Conservation (phyloP, 495 filamentous ascomycete genomes). For the Penicillium nucicola region DNA sequence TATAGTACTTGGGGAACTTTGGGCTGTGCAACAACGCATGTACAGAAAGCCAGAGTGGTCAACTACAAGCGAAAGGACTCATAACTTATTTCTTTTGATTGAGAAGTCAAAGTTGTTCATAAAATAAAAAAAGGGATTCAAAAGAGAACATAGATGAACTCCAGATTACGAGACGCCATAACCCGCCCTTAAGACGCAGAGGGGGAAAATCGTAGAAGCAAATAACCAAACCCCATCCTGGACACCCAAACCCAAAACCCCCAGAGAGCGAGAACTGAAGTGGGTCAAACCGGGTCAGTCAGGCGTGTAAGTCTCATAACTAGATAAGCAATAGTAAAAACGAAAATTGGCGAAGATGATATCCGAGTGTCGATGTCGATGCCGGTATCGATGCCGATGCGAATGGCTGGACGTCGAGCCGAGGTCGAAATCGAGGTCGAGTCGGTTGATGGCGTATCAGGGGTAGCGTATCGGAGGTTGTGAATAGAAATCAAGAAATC, state of each 20-base stretch:
- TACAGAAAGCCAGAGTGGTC: too few species aligned
- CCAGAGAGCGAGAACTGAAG: slow-evolving; percentile 10
- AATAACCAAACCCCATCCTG: slow-evolving; percentile 10
- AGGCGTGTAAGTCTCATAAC: slow-evolving; percentile 13
- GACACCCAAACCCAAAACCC: not conserved
- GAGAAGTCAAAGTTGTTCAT: too few species aligned
- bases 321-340: slow-evolving; percentile 16
- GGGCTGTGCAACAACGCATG: too few species aligned
- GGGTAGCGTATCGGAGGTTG: not conserved
- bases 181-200: too few species aligned
- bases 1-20: too few species aligned
- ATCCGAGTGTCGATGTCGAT: not conserved
- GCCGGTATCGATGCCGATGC: slow-evolving; percentile 1
- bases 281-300: slow-evolving; percentile 20
- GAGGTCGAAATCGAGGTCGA: not conserved
- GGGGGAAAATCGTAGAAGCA: not conserved
- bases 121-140: too few species aligned
- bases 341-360: slow-evolving; percentile 4
- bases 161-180: too few species aligned
- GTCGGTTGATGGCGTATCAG: not conserved
- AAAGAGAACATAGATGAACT: too few species aligned
- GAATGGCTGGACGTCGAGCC: slow-evolving; percentile 3
- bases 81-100: too few species aligned
- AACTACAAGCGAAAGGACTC: too few species aligned
- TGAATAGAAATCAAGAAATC: slow-evolving; percentile 4